These are phyloP conservation scores for Termitomyces sp. DNA, from an alignment of 1,284 basidiomycete species.

Conservation along the genomic window DNA sequence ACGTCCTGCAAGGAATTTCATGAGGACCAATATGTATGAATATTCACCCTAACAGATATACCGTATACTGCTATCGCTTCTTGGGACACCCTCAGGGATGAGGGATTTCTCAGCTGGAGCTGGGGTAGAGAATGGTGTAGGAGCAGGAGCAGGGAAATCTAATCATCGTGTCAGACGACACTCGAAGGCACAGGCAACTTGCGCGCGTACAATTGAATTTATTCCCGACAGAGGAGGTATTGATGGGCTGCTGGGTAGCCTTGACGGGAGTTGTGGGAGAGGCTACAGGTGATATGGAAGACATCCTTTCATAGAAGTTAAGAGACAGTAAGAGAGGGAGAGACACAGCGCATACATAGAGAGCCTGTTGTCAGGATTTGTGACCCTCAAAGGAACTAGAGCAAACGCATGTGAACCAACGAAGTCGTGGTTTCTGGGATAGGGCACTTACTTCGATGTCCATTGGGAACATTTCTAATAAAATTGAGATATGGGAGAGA, in stretches of 20 bases:
- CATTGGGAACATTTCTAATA: conserved; percentile 37
- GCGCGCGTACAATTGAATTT: conserved; percentile 3
- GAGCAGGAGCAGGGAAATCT: conserved; percentile 1
- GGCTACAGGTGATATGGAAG: conserved; percentile 12
- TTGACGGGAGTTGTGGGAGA: neutral
- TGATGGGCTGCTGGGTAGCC: neutral
- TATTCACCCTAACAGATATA: neutral
- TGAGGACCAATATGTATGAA: neutral
- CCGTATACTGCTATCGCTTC: conserved; percentile 14
- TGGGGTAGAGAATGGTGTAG: conserved; percentile 4
- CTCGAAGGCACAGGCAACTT: neutral
- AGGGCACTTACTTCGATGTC: conserved; percentile 33
- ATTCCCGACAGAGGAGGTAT: neutral
- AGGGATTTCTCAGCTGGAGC: conserved; percentile 3
- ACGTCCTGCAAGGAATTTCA: conserved; percentile 4
- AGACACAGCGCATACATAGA: conserved; percentile 25
- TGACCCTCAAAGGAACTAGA: conserved; percentile 34
- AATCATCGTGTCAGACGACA: conserved; percentile 3
- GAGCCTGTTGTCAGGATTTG: conserved; percentile 34
- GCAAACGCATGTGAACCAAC: conserved; percentile 4
- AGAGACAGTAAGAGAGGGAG: conserved; percentile 1
- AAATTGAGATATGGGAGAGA: conserved; percentile 40
- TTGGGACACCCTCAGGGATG: conserved; percentile 3
- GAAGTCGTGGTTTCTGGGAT: conserved; percentile 2
- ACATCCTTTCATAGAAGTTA: conserved; percentile 9